phyloP scores from a whole-genome alignment of 106 monocot genomes.

The Acorus gramineus region DNA sequence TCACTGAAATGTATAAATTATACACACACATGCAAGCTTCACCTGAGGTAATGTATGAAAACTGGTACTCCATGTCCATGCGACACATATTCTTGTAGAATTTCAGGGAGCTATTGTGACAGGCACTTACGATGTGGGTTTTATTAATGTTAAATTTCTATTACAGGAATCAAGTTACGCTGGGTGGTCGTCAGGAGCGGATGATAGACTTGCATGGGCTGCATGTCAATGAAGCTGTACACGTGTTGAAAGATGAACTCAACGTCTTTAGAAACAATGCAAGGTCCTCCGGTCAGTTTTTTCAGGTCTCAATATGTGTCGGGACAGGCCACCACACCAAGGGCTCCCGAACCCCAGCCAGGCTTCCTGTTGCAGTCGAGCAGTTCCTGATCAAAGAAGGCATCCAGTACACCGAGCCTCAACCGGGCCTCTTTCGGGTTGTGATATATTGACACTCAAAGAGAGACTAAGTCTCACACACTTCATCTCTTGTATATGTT shows the following conservation, averaged over 20 bases:
- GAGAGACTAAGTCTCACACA: background rate
- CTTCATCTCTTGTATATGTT: constrained; percentile 1
- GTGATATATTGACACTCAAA: constrained; percentile 40
- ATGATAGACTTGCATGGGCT: constrained; percentile 84
- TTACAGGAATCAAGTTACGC: constrained; percentile 38
- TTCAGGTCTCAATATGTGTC: constrained; percentile 71
- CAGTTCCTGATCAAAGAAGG: constrained; percentile 69
- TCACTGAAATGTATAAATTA: no score
- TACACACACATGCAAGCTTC: no score
- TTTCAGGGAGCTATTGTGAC: no score
- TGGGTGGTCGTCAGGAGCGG: constrained; percentile 39
- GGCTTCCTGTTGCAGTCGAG: constrained; percentile 67
- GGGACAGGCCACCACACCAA: constrained; percentile 84
- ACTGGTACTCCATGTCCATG: no score
- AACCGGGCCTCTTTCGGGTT: constrained; percentile 78
- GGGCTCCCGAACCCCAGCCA: constrained; percentile 58
- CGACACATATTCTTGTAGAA: no score
- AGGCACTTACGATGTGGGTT: no score
- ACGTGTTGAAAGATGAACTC: constrained; percentile 75
- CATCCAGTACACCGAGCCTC: constrained; percentile 50
- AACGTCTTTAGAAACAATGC: constrained; percentile 41
- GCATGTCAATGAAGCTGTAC: constrained; percentile 76
- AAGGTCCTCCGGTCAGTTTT: constrained; percentile 42
- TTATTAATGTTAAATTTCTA: no score
- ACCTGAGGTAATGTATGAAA: no score